phyloP scores from a whole-genome alignment of 2,329 filamentous ascomycete species.

The Erysiphe pulchra region DNA sequence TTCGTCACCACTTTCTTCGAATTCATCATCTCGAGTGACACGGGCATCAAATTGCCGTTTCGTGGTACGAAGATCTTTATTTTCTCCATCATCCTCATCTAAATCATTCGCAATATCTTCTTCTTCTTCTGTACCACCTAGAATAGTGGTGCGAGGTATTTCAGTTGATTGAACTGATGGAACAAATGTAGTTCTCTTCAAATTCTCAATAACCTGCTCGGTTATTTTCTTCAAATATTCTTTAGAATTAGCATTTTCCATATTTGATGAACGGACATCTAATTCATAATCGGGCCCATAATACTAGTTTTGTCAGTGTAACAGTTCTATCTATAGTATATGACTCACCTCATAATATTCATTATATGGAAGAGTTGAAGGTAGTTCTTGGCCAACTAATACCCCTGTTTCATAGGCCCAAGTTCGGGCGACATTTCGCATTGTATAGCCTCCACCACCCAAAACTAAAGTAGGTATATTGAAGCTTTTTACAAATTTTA shows the following conservation, averaged over 20 bases:
- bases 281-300: slow-evolving; percentile 80
- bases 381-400: slow-evolving; percentile 61
- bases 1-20: slow-evolving; percentile 76
- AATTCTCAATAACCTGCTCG: slow-evolving; percentile 57
- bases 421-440: slow-evolving; percentile 84
- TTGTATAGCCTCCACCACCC: slow-evolving; percentile 88
- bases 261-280: slow-evolving; percentile 67
- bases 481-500: slow-evolving; percentile 73
- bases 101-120: slow-evolving; percentile 40
- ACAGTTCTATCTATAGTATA: slow-evolving; percentile 16
- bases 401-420: slow-evolving; percentile 94
- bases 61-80: slow-evolving; percentile 61
- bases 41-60: slow-evolving; percentile 62
- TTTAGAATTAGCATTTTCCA: slow-evolving; percentile 72
- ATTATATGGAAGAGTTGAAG: slow-evolving; percentile 69
- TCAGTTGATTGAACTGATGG: slow-evolving; percentile 86
- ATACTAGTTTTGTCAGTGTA: slow-evolving; percentile 28
- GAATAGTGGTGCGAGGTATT: slow-evolving; percentile 33
- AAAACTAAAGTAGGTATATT: slow-evolving; percentile 71
- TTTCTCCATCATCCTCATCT: slow-evolving; percentile 59
- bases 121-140: slow-evolving; percentile 32
- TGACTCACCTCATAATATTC: slow-evolving; percentile 66
- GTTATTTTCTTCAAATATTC: slow-evolving; percentile 67
- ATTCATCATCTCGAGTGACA: slow-evolving; percentile 51
- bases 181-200: slow-evolving; percentile 61